Base-by-base conservation (phyloP, 2,329 filamentous ascomycete genomes). In the Scortechinia acanthostroma region DNA sequence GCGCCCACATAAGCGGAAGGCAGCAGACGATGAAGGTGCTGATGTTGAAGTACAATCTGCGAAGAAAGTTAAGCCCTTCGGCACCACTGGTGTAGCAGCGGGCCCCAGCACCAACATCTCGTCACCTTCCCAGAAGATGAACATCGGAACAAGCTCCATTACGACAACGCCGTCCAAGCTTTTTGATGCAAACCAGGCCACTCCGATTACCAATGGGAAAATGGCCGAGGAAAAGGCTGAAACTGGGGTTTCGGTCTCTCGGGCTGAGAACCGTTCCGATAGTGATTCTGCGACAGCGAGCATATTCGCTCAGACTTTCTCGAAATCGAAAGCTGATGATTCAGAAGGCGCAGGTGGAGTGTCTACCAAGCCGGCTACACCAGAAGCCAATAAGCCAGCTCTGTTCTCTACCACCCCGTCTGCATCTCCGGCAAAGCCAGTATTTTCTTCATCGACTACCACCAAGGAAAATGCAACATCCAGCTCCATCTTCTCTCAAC, bases 291-390 rank as follows among this genome's bases (percentile, higher is more conserved):
- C 52, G 3, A 60, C 57, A 6, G 56, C 57, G 10, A 58, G 46
- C 46, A 56, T 59, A 6, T 61, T 60, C 35, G 58, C 57, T 16
- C 53, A 51, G 43, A 53, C 58, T 6, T 58, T 58, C 17, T 57
- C 54, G 2, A 30, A 30, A 10, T 30, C 25, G 10, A 30, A 30
- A n/a, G 10, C 25, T 10, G 25, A 10, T n/a, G 25, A 30, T 10
- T 30, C 25, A 10, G 10, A 30, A n/a, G 10, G 10, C 10, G 10
- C 25, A 10, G 25, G 10, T 30, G 10, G 10, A 10, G 10, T n/a
- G 10, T 30, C 25, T n/a, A 10, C n/a, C 25, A 30, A 30, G 25
- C 25, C 25, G 25, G 10, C 25, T n/a, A 30, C 25, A 10, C 25
- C 25, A 10, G 25, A 30, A n/a, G 10, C 25, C n/a, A 30, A 30